A percentile compares a stretch with the other conserved stretches of the same genome.
These are phyloP conservation scores for Phytopythium mirpurense DNA, from an alignment of 352 stramenopile genomes.

Conservation along the genomic window DNA sequence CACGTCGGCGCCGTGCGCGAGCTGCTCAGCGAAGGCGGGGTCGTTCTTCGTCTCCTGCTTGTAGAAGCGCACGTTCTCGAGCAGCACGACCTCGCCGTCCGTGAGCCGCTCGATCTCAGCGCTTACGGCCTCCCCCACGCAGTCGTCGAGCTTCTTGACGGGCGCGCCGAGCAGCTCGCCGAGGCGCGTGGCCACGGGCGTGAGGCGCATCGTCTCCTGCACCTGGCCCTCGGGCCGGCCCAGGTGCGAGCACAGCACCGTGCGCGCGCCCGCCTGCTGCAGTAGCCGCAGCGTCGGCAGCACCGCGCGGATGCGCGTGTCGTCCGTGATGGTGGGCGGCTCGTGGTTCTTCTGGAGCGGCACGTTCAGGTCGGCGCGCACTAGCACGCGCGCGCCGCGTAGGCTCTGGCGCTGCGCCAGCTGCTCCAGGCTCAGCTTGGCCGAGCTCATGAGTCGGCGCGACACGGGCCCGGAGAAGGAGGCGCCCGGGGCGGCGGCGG, in stretches of 20 bases:
- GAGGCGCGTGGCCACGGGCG: slow-evolving; percentile 91
- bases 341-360: slow-evolving; percentile 90
- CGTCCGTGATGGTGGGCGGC: slow-evolving; percentile 95
- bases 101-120: slow-evolving; percentile 70
- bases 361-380: slow-evolving; percentile 99
- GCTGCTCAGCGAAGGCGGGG: slow-evolving; percentile 74
- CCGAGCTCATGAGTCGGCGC: slow-evolving; percentile 11
- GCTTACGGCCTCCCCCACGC: slow-evolving; percentile 90
- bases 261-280: slow-evolving; percentile 93
- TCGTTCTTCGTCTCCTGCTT: slow-evolving; percentile 59
- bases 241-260: slow-evolving; percentile 98
- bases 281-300: slow-evolving; percentile 93
- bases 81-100: slow-evolving; percentile 91
- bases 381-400: slow-evolving; percentile 95
- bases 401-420: slow-evolving; percentile 63
- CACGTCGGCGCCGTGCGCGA: slow-evolving; percentile 91
- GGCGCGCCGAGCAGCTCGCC: slow-evolving; percentile 89
- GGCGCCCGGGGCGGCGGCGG: background rate
- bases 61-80: slow-evolving; percentile 96
- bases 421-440: slow-evolving; percentile 69
- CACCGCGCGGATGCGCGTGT: slow-evolving; percentile 93
- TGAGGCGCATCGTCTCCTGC: slow-evolving; percentile 79
- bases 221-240: slow-evolving; percentile 94
- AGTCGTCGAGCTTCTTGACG: slow-evolving; percentile 93
- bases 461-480: background rate